Percentiles rank a stretch among this genome's conserved stretches.
These are phyloP conservation scores for Paramecium primaurelia DNA, from an alignment of 73 alveolate species.

Conservation along the genomic window DNA sequence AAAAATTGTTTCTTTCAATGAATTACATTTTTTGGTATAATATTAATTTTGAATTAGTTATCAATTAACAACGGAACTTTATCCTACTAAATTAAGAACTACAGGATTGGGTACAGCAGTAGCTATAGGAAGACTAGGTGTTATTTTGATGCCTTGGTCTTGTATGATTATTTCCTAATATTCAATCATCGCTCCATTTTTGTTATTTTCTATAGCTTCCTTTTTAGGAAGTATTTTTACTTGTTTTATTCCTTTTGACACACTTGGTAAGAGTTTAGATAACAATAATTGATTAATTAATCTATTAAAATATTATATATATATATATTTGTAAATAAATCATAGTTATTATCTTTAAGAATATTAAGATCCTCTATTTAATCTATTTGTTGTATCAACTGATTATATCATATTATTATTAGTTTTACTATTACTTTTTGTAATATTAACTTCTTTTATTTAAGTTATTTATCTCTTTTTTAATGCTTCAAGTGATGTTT, in stretches of 20 bases:
- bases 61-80: conserved; percentile 40
- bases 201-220: not conserved
- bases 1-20: conserved; percentile 37
- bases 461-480: not conserved
- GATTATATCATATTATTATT: not conserved
- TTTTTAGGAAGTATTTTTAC: not conserved
- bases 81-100: conserved; percentile 58
- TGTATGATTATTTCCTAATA: conserved; percentile 36
- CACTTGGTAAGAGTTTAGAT: not conserved
- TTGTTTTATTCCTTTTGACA: not conserved
- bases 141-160: conserved; percentile 55
- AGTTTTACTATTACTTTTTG: not conserved
- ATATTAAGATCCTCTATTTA: not conserved
- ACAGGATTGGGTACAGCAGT: conserved; percentile 54
- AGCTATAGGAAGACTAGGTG: conserved; percentile 54
- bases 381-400: not conserved
- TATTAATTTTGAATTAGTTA: not conserved
- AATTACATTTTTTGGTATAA: not conserved
- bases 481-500: conserved; percentile 11
- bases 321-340: not conserved
- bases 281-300: not conserved
- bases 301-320: not conserved
- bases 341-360: not conserved
- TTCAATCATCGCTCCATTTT: not conserved
- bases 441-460: not conserved